Evolutionary conservation across 768 basidiomycete species (phyloP).

Genomic region (Lentinula lateritia): DNA sequence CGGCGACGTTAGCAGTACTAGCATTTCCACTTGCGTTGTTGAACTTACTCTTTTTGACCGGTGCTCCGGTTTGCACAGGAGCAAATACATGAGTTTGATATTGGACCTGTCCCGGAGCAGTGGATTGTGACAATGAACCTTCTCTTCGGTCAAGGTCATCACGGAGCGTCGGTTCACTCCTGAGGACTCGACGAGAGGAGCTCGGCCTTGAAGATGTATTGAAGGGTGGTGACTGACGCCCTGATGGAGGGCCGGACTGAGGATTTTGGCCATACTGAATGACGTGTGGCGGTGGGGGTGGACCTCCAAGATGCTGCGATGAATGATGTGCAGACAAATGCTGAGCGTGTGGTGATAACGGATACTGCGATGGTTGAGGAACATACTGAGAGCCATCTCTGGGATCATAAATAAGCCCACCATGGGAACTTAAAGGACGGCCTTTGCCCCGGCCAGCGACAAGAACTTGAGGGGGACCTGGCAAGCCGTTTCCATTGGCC

Average conservation of each 20-base stretch:
- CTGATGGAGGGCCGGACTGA: conserved; percentile 10
- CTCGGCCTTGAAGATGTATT: conserved; percentile 5
- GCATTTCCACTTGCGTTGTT: conserved; percentile 1
- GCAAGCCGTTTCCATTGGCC: background rate
- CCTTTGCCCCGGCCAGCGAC: background rate
- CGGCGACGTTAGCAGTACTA: background rate
- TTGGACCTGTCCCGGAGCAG: conserved; percentile 24
- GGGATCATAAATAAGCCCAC: background rate
- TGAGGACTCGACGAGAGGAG: background rate
- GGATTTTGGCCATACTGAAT: conserved; percentile 15
- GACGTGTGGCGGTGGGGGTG: conserved; percentile 16
- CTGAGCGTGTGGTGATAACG: background rate
- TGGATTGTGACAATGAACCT: conserved; percentile 23
- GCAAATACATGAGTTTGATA: conserved; percentile 71
- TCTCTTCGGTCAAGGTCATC: conserved; percentile 17
- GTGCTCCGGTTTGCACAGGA: conserved; percentile 67
- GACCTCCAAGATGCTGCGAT: background rate
- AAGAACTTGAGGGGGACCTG: background rate
- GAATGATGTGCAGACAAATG: background rate
- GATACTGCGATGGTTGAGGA: background rate
- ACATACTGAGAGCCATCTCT: conserved; percentile 1
- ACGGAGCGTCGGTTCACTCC: conserved; percentile 13
- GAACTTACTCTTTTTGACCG: conserved; percentile 60
- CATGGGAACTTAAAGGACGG: background rate
- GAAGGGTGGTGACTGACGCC: conserved; percentile 15